Conservation (phyloP, 2,329 filamentous ascomycete genomes). For the Fusarium dlaminii region DNA sequence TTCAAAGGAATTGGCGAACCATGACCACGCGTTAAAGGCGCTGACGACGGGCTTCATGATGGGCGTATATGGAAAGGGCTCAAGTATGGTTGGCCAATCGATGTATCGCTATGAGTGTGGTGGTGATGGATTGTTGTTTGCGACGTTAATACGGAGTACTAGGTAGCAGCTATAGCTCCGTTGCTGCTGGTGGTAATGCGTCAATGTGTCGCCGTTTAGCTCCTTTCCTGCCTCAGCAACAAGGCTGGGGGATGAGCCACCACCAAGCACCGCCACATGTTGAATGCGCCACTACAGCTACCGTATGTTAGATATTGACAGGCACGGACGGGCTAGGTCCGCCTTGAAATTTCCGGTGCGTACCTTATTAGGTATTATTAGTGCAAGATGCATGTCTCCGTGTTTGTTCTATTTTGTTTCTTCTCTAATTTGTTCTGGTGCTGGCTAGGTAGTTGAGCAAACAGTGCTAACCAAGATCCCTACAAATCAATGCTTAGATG, state of each 20-base stretch:
- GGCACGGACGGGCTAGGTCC: not conserved
- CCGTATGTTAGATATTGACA: not conserved
- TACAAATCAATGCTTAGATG: not conserved
- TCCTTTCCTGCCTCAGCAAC: constrained; percentile 42
- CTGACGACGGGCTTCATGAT: constrained; percentile 95
- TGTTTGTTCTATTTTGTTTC: not conserved
- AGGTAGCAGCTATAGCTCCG: constrained; percentile 15
- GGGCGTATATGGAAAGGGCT: constrained; percentile 38
- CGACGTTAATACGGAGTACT: constrained; percentile 34
- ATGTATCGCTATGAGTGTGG: not conserved
- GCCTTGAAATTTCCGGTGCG: not conserved
- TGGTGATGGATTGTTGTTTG: constrained; percentile 10
- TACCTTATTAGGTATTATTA: not conserved
- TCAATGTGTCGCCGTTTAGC: constrained; percentile 30
- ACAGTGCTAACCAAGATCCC: not conserved
- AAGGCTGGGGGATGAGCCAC: constrained; percentile 37
- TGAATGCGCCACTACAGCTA: not conserved
- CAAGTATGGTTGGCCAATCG: not conserved
- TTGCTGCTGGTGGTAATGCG: constrained; percentile 30
- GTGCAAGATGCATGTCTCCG: not conserved
- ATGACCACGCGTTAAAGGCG: constrained; percentile 93
- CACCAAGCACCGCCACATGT: constrained; percentile 20
- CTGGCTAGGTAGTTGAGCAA: not conserved
- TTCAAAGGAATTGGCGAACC: constrained; percentile 65
- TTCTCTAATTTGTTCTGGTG: not conserved